A percentile compares a stretch with the other conserved stretches of the same genome.
These are phyloP conservation scores for Myrica gale DNA, from an alignment of 306 rosid species.

Conservation along the genomic window DNA sequence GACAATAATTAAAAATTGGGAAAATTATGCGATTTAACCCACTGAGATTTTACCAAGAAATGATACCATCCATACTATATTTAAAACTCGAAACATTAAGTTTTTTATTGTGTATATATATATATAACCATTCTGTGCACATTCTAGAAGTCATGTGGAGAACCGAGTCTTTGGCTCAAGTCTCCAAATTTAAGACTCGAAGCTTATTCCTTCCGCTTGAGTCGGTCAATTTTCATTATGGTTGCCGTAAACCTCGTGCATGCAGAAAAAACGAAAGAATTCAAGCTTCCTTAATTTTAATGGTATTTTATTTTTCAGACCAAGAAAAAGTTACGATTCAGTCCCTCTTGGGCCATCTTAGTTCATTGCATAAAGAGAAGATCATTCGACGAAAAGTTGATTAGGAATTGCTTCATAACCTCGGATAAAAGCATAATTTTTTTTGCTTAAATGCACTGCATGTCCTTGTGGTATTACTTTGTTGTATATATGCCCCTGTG, in stretches of 20 bases:
- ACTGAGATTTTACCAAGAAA: not conserved
- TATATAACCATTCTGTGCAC: not conserved
- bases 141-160: not conserved
- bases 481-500: too few species aligned
- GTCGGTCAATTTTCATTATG: not conserved
- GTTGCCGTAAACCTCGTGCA: not conserved
- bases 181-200: not conserved
- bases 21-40: not conserved
- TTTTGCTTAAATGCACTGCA: too few species aligned
- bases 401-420: not conserved
- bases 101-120: too few species aligned
- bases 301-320: too few species aligned
- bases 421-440: too few species aligned
- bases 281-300: too few species aligned
- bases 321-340: too few species aligned
- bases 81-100: too few species aligned
- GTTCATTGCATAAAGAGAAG: not conserved
- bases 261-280: not conserved
- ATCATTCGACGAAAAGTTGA: not conserved
- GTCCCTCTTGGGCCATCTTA: constrained; percentile 7
- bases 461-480: too few species aligned
- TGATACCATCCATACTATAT: not conserved
- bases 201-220: not conserved
- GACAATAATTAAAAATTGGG: not conserved
- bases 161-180: not conserved